Percentiles rank a stretch among this genome's conserved stretches.
Conservation (phyloP, 2,329 filamentous ascomycete genomes). For the Pseudohalonectria lignicola region DNA sequence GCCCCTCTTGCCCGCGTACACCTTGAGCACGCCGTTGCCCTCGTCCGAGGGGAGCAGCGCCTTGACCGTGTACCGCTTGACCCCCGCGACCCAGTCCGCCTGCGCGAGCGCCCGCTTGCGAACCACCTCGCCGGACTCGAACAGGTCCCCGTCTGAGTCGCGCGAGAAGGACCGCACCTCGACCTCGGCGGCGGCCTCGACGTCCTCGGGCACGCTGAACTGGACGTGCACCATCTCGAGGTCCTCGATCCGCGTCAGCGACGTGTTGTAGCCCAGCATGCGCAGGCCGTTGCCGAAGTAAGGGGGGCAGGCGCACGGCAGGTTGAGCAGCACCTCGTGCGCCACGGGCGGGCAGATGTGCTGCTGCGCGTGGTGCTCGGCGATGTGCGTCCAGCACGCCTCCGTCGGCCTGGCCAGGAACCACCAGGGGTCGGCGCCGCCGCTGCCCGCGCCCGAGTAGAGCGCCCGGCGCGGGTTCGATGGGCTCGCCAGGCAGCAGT, state of each 20-base stretch:
- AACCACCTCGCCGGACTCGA: slow-evolving; percentile 81
- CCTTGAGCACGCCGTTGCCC: slow-evolving; percentile 73
- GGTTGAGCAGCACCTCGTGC: slow-evolving; percentile 72
- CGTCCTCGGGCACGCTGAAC: slow-evolving; percentile 75
- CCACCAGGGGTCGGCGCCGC: slow-evolving; percentile 77
- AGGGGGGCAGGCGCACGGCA: slow-evolving; percentile 76
- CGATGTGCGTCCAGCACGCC: slow-evolving; percentile 92
- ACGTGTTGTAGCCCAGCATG: slow-evolving; percentile 85
- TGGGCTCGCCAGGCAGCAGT: slow-evolving; percentile 83
- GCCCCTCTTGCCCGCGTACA: slow-evolving; percentile 89
- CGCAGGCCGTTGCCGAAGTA: slow-evolving; percentile 77
- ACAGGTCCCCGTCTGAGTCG: slow-evolving; percentile 82
- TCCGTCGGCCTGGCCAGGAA: slow-evolving; percentile 85
- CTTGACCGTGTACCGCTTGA: slow-evolving; percentile 90
- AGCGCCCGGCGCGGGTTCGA: slow-evolving; percentile 71
- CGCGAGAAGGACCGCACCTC: slow-evolving; percentile 71
- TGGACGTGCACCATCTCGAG: slow-evolving; percentile 89
- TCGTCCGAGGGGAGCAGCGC: slow-evolving; percentile 86
- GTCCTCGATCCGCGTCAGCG: slow-evolving; percentile 73
- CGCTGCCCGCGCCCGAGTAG: slow-evolving; percentile 65
- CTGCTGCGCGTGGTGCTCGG: slow-evolving; percentile 77
- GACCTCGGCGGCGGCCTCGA: slow-evolving; percentile 87
- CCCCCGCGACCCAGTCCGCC: slow-evolving; percentile 77
- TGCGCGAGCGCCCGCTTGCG: slow-evolving; percentile 83
- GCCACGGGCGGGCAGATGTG: slow-evolving; percentile 85